phyloP scores from a whole-genome alignment of 805 yeast genomes.

The Maudiozyma serrabonitensis region DNA sequence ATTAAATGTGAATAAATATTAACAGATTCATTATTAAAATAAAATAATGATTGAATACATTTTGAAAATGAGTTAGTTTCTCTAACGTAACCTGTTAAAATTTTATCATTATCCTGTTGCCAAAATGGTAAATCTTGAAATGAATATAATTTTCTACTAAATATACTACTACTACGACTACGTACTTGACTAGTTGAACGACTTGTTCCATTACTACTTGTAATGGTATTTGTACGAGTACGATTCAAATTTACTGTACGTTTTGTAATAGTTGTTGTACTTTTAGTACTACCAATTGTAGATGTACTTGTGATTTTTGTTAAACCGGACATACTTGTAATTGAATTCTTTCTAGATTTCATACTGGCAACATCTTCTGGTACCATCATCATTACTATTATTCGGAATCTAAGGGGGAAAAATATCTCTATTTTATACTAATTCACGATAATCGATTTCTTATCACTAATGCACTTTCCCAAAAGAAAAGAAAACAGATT shows the following conservation, averaged over 20 bases:
- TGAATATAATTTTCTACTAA: background rate
- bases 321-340: too few species aligned
- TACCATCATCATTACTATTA: too few species aligned
- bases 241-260: background rate
- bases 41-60: slow-evolving; percentile 41
- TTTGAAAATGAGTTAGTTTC: slow-evolving; percentile 39
- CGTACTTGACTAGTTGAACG: background rate
- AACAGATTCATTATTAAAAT: slow-evolving; percentile 61
- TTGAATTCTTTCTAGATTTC: too few species aligned
- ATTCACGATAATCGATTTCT: too few species aligned
- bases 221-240: background rate
- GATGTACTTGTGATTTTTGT: background rate
- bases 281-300: background rate
- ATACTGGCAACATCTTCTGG: too few species aligned
- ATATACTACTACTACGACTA: background rate
- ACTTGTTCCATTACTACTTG: background rate
- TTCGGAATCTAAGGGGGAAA: too few species aligned
- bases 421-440: too few species aligned
- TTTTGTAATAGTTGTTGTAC: background rate
- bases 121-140: slow-evolving; percentile 58
- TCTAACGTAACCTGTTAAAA: slow-evolving; percentile 53
- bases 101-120: slow-evolving; percentile 68
- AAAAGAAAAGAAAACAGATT: too few species aligned
- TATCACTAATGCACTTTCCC: too few species aligned
- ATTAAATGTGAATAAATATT: slow-evolving; percentile 61